phyloP scores from a whole-genome alignment of 106 monocot species.

The Cymbidium sinense region DNA sequence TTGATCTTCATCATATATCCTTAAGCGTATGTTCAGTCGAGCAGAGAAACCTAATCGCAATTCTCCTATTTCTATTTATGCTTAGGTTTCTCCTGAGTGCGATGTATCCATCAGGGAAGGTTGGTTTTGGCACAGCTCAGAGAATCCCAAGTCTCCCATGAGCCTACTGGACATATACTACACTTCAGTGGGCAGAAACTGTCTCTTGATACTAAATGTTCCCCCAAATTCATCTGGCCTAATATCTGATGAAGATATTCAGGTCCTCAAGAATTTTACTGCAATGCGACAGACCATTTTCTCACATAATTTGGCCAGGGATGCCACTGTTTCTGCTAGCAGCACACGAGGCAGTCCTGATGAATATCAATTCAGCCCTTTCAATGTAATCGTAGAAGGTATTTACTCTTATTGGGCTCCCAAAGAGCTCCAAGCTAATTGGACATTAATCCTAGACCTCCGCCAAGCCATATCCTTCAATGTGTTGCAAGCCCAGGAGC shows the following conservation, averaged over 20 bases:
- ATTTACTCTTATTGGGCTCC: constrained; percentile 88
- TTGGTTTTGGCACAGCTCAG: constrained; percentile 91
- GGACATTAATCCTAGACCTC: constrained; percentile 54
- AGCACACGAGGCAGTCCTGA: constrained; percentile 44
- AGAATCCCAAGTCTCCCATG: constrained; percentile 66
- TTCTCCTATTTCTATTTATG: not conserved
- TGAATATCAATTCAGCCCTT: constrained; percentile 32
- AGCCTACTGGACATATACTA: constrained; percentile 80
- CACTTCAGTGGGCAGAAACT: constrained; percentile 87
- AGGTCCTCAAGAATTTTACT: constrained; percentile 76
- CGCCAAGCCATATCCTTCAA: constrained; percentile 42
- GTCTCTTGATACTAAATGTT: constrained; percentile 73
- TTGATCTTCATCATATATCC: not conserved
- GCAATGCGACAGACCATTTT: constrained; percentile 54
- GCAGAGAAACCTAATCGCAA: not conserved
- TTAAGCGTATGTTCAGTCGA: not conserved
- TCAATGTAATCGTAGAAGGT: constrained; percentile 51
- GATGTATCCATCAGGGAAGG: constrained; percentile 91
- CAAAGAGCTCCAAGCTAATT: constrained; percentile 28
- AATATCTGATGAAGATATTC: constrained; percentile 81
- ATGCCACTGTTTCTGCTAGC: constrained; percentile 55
- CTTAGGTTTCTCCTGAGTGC: constrained; percentile 81
- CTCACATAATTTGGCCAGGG: constrained; percentile 54
- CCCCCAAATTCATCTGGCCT: constrained; percentile 94
- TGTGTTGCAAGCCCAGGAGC: constrained; percentile 78